Conservation (phyloP, 2,329 filamentous ascomycete genomes). For the Colletotrichum melonis region DNA sequence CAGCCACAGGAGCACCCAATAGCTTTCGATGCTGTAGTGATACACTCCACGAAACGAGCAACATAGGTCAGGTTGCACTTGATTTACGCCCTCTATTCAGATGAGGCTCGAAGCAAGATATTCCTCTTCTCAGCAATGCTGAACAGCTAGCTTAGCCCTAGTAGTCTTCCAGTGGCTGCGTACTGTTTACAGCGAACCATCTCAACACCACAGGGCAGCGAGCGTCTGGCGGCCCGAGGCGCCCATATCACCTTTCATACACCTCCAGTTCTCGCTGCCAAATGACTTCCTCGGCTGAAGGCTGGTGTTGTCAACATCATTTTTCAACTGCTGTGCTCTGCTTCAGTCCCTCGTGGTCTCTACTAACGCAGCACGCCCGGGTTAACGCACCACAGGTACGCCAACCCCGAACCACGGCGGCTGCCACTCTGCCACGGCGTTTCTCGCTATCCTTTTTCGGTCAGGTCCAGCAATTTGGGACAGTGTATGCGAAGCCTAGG, state of each 20-base stretch:
- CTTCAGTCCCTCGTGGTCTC: not conserved
- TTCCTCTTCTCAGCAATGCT: not conserved
- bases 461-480: not conserved
- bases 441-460: not conserved
- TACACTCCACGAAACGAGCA: not conserved
- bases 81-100: not conserved
- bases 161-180: not conserved
- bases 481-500: not conserved
- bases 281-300: not conserved
- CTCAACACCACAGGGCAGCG: not conserved
- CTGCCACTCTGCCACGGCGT: not conserved
- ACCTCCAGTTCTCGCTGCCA: too few species aligned
- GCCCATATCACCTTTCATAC: not conserved
- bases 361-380: not conserved
- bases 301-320: not conserved
- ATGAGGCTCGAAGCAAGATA: not conserved
- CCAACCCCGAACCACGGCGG: constrained; percentile 7
- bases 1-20: constrained; percentile 7
- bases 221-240: too few species aligned
- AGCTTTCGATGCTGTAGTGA: not conserved
- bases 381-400: not conserved
- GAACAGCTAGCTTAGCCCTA: not conserved
- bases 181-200: not conserved
- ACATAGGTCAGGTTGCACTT: not conserved
- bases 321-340: not conserved